Evolutionary conservation across 2,329 filamentous ascomycete genomes (phyloP), one percentile per base, ranked within the genome.

Genomic region (Xylariaceae sp.): DNA sequence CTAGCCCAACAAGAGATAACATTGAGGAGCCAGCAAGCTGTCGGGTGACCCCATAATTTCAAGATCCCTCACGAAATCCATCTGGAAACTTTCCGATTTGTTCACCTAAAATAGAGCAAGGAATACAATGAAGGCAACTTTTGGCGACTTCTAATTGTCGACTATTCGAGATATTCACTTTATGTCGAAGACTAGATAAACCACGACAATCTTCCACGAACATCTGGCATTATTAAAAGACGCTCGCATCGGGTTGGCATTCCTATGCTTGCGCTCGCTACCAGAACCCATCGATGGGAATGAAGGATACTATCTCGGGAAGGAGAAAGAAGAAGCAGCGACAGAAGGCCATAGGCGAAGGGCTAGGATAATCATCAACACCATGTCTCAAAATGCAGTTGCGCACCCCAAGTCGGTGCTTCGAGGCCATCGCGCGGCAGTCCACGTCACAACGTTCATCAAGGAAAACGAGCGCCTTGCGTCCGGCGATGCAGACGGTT

Each of bases 401-500:
- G 66, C 68, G n/a, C 71, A 73, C 41, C 80, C 80, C 32, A 78
- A 73, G 59, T 71, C 76, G 65, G 83, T 97, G 51, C 80, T 99
- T 35, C 87, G 94, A 55, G 94, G 94, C 45, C 94, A 97, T 72
- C 79, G 81, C 47, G 78, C 87, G 1, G 84, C 90, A 56, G 84
- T 96, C 42, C 90, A 96, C 65, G 81, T 83, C 17, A 77, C 91
- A 4, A 73, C 79, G 45, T 92, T 97, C 64, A 75, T 89, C 58
- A 78, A 81, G 46, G 68, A 73, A 38, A 96, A 96, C 66, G 77
- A 81, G 50, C 85, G 89, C 32, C 82, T 99, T 6, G 74, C 89
- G 11, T 94, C 90, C 1, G 92, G 88, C 33, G 94, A 99, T 69
- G 88, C 90, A 9, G 88, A 96, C 39, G 94, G 94, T 51, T 96